Conservation (phyloP, 2,329 filamentous ascomycete genomes). For the Lecanicillium sp. region DNA sequence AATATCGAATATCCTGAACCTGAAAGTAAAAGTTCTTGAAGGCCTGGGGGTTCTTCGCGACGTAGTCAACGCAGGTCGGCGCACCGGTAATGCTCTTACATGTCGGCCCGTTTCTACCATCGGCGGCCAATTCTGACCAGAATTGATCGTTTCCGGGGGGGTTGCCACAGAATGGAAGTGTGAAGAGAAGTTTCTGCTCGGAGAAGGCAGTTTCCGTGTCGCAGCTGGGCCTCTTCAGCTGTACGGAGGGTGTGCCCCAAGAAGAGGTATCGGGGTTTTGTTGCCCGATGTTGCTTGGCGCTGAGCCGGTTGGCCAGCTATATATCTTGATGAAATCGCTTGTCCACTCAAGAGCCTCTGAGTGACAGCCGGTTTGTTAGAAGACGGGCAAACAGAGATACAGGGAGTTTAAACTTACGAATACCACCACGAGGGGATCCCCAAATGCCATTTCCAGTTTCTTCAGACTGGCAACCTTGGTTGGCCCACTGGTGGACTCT, state of each 20-base stretch:
- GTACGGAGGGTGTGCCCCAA: conserved; percentile 9
- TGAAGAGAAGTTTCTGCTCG: conserved; percentile 4
- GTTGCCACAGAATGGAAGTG: conserved; percentile 6
- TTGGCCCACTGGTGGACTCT: not conserved
- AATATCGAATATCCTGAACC: conserved; percentile 3
- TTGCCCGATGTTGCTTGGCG: conserved; percentile 24
- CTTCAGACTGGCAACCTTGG: conserved; percentile 7
- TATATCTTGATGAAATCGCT: conserved; percentile 31
- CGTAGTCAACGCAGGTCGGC: conserved; percentile 1
- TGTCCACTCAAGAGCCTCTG: conserved; percentile 34
- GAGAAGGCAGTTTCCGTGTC: not conserved
- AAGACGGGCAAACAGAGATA: not conserved
- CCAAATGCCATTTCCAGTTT: conserved; percentile 6
- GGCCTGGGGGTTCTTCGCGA: not conserved
- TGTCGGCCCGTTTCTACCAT: not conserved
- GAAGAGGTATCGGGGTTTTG: not conserved
- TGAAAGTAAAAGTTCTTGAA: conserved; percentile 8
- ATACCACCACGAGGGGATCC: conserved; percentile 2
- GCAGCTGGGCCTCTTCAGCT: conserved; percentile 1
- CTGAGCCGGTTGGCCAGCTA: conserved; percentile 25
- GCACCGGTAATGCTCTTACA: conserved; percentile 3
- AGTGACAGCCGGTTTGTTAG: not conserved
- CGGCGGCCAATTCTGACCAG: not conserved
- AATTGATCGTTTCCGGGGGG: conserved; percentile 1
- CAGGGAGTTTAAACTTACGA: not conserved